These are phyloP conservation scores for Millerozyma acaciae DNA, from an alignment of 805 yeast genomes.

Conservation along the genomic window DNA sequence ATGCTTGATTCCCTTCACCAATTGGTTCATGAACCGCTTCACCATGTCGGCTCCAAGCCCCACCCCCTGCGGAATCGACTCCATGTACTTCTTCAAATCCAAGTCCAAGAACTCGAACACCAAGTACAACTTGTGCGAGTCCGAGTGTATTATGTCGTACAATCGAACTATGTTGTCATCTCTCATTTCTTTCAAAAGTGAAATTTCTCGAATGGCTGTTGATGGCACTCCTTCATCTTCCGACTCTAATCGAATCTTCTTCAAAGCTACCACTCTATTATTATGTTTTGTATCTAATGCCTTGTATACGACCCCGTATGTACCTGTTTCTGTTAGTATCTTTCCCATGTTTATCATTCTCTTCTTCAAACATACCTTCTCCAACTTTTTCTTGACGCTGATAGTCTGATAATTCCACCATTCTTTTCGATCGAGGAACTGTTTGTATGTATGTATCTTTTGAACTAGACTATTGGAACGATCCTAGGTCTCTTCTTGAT, in stretches of 20 bases:
- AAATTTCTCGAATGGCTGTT: slow-evolving; percentile 95
- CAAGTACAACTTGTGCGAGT: slow-evolving; percentile 83
- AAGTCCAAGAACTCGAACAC: slow-evolving; percentile 93
- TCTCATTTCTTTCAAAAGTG: slow-evolving; percentile 86
- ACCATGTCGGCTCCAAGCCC: slow-evolving; percentile 89
- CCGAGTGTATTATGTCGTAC: slow-evolving; percentile 93
- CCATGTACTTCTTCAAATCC: slow-evolving; percentile 96
- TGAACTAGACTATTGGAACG: too few relatives aligned
- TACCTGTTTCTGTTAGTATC: slow-evolving; percentile 44
- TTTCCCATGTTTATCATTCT: too few relatives aligned
- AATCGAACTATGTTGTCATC: slow-evolving; percentile 91
- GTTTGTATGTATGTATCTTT: too few relatives aligned
- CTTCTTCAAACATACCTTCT: slow-evolving; percentile 56
- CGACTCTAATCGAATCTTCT: slow-evolving; percentile 90
- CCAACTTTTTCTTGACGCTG: slow-evolving; percentile 95
- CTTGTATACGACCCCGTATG: slow-evolving; percentile 97
- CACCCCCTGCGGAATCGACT: slow-evolving; percentile 83
- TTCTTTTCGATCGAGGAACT: too few relatives aligned
- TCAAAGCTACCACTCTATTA: slow-evolving; percentile 91
- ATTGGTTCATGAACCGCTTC: slow-evolving; percentile 87
- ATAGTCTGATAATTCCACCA: slow-evolving; percentile 89
- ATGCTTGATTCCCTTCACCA: slow-evolving; percentile 84
- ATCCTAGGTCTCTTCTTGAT: too few relatives aligned
- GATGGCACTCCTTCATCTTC: slow-evolving; percentile 99
- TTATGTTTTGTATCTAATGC: slow-evolving; percentile 87